Conservation (phyloP, 139 green algal species). For the Chlorella sp. region DNA sequence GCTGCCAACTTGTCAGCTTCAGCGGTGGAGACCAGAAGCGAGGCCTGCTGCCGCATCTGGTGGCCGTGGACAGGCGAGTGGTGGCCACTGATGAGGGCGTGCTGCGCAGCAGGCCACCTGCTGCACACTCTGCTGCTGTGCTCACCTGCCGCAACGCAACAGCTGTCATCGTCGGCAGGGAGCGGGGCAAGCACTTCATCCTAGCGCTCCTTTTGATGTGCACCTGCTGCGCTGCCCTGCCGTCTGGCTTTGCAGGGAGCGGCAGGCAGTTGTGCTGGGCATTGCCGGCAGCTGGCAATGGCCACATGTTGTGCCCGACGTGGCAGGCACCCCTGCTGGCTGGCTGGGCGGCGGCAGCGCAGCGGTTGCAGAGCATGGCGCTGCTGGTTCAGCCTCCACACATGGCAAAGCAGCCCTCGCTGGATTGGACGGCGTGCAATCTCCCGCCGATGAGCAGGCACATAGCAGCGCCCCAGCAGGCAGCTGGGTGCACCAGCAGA, state of each 20-base stretch:
- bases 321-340: conserved; percentile 2
- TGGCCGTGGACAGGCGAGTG: conserved; percentile 24
- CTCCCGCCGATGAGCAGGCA: no score
- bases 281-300: conserved; percentile 20
- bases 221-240: not conserved
- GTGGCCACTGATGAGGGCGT: no score
- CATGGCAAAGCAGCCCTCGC: not conserved
- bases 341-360: not conserved
- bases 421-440: no score
- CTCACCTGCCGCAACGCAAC: no score
- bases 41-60: conserved; percentile 18
- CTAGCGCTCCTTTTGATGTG: no score
- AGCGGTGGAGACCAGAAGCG: not conserved
- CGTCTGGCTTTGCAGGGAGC: not conserved
- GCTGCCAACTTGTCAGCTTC: not conserved
- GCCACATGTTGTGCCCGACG: not conserved
- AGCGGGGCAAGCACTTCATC: no score
- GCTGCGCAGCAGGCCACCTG: no score
- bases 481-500: not conserved
- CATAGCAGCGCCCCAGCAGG: not conserved
- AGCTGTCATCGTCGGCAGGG: no score
- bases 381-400: not conserved
- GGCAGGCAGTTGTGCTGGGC: conserved; percentile 14
- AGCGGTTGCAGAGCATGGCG: not conserved
- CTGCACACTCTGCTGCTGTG: no score